phyloP scores from a whole-genome alignment of 2,329 filamentous ascomycete species.

The Thermoascus crustaceus region DNA sequence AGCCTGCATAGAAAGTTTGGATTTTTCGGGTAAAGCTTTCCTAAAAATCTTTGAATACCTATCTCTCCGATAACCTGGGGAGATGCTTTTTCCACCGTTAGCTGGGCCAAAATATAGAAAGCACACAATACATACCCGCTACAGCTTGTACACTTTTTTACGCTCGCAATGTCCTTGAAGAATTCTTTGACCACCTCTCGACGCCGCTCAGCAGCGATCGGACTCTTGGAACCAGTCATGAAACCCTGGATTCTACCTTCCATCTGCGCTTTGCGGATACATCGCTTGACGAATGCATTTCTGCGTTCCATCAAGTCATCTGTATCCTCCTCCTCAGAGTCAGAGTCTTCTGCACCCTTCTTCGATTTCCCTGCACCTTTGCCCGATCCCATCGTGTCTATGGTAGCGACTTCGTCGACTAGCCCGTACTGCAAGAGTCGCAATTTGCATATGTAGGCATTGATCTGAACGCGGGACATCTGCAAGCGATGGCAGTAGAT shows the following conservation, averaged over 20 bases:
- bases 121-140: constrained; percentile 37
- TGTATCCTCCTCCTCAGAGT: constrained; percentile 54
- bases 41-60: constrained; percentile 90
- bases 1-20: constrained; percentile 68
- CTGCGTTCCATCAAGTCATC: constrained; percentile 48
- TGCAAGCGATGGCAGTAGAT: constrained; percentile 84
- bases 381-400: constrained; percentile 44
- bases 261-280: constrained; percentile 54
- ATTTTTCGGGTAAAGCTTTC: constrained; percentile 65
- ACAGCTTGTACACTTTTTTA: constrained; percentile 62
- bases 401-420: constrained; percentile 56
- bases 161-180: constrained; percentile 60
- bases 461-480: constrained; percentile 66
- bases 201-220: constrained; percentile 70
- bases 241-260: constrained; percentile 35
- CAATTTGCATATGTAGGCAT: constrained; percentile 75
- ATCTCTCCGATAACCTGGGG: constrained; percentile 80
- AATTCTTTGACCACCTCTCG: constrained; percentile 73
- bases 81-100: constrained; percentile 48
- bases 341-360: constrained; percentile 52
- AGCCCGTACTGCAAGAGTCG: constrained; percentile 79
- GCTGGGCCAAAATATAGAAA: constrained; percentile 1
- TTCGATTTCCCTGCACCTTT: constrained; percentile 39
- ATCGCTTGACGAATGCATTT: constrained; percentile 62
- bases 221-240: constrained; percentile 61